A percentile compares a stretch with the other conserved stretches of the same genome.
Evolutionary conservation across 148 eudicot genomes (phyloP).

Genomic region (Euryodendron excelsum): DNA sequence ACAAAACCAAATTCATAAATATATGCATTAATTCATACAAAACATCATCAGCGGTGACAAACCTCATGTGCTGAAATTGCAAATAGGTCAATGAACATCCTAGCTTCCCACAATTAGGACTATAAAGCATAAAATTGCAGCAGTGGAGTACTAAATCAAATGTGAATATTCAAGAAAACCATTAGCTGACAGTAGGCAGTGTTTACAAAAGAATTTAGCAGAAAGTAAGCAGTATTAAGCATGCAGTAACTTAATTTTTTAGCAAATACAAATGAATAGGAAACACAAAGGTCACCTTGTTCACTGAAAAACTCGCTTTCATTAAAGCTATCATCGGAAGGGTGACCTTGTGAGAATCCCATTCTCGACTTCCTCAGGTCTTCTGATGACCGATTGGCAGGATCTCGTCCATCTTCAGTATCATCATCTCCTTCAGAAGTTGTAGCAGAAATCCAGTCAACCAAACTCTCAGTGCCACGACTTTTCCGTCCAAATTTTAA

Average conservation of each 20-base stretch:
- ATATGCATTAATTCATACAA: neutral
- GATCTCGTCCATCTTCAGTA: constrained; percentile 86
- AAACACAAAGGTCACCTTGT: constrained; percentile 56
- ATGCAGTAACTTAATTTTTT: neutral
- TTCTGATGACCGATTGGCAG: constrained; percentile 74
- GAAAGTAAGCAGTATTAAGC: no score
- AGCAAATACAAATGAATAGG: neutral
- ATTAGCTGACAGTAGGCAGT: no score
- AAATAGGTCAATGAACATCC: neutral
- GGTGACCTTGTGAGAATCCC: constrained; percentile 75
- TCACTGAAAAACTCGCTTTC: constrained; percentile 70
- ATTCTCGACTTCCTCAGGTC: constrained; percentile 93
- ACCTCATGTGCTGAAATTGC: neutral
- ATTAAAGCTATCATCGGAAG: constrained; percentile 72
- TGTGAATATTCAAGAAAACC: no score
- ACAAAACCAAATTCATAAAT: no score
- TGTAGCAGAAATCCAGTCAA: constrained; percentile 95
- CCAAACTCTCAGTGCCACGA: constrained; percentile 69
- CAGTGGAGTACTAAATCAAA: neutral
- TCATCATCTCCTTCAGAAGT: constrained; percentile 99
- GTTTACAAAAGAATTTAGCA: no score
- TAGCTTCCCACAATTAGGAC: neutral
- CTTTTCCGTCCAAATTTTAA: constrained; percentile 83
- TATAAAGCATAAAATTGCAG: neutral
- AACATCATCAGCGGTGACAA: neutral